A percentile compares a stretch with the other conserved stretches of the same genome.
phyloP scores from a whole-genome alignment of 176 grass and related monocot genomes.

The Elaeis guineensis region DNA sequence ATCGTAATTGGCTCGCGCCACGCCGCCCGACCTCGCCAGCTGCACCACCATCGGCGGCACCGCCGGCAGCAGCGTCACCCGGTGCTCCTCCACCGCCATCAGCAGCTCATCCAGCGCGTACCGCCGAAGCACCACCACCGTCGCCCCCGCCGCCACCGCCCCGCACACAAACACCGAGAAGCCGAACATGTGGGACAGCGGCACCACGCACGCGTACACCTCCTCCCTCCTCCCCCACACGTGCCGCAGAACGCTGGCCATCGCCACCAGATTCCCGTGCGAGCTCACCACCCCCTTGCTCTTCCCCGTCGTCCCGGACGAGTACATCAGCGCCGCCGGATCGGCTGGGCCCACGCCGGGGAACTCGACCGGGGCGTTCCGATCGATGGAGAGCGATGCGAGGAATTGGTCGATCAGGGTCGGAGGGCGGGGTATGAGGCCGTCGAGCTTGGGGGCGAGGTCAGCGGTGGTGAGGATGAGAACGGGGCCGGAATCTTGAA shows the following conservation, averaged over 20 bases:
- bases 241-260: conserved; percentile 10
- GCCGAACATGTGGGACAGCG: conserved; percentile 47
- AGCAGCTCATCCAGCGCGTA: conserved; percentile 19
- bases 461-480: conserved; percentile 26
- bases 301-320: conserved; percentile 50
- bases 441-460: conserved; percentile 22
- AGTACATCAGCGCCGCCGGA: conserved; percentile 29
- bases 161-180: conserved; percentile 40
- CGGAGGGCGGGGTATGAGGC: neutral
- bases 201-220: conserved; percentile 41
- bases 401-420: conserved; percentile 35
- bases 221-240: conserved; percentile 20
- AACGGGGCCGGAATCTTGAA: conserved; percentile 18
- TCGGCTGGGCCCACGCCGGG: neutral
- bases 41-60: conserved; percentile 40
- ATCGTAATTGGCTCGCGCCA: neutral
- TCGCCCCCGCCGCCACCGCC: conserved; percentile 18
- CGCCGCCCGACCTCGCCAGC: conserved; percentile 18
- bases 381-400: conserved; percentile 9
- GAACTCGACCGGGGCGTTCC: neutral
- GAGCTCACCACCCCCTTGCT: conserved; percentile 52
- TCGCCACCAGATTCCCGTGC: conserved; percentile 31
- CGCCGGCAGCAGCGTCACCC: conserved; percentile 30
- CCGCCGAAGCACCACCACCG: conserved; percentile 23
- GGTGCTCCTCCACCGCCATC: conserved; percentile 12